Evolutionary conservation across 1,284 basidiomycete species (phyloP).

Genomic region (Leccinum colubrinum): DNA sequence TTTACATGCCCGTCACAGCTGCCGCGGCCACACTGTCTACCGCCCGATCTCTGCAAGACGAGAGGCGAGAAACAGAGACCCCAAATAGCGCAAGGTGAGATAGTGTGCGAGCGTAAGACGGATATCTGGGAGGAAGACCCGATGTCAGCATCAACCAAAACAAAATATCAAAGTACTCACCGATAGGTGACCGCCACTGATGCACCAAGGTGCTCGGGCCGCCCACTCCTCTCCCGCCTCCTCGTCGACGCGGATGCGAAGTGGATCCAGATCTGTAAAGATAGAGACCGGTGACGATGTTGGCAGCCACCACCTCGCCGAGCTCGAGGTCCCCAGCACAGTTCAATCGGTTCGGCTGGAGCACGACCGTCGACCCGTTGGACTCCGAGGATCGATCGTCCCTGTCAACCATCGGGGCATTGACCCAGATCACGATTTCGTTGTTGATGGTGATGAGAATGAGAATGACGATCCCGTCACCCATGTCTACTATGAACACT

Average conservation of each 20-base stretch:
- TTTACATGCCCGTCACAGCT: background rate
- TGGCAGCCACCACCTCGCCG: too few species aligned
- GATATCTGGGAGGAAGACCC: background rate
- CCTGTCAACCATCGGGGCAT: too few species aligned
- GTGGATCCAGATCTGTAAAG: background rate
- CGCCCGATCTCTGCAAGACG: slow-evolving; percentile 15
- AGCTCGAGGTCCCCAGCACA: background rate
- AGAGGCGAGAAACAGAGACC: too few species aligned
- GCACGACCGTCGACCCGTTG: too few species aligned
- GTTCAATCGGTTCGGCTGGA: background rate
- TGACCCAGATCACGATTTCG: too few species aligned
- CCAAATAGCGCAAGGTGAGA: background rate
- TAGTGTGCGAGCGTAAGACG: background rate
- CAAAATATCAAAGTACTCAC: slow-evolving; percentile 22
- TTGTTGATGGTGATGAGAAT: too few species aligned
- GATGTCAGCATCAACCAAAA: background rate
- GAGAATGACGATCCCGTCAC: too few species aligned
- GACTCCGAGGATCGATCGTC: too few species aligned
- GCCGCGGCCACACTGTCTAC: background rate
- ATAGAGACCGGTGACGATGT: too few species aligned
- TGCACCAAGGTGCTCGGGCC: slow-evolving; percentile 28
- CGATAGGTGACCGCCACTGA: slow-evolving; percentile 45
- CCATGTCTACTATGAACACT: too few species aligned
- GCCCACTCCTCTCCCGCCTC: slow-evolving; percentile 13
- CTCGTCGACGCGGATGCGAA: background rate